Evolutionary conservation across 805 yeast species (phyloP), one percentile per base, ranked within the genome.

Genomic region (Lipomyces chichibuensis): DNA sequence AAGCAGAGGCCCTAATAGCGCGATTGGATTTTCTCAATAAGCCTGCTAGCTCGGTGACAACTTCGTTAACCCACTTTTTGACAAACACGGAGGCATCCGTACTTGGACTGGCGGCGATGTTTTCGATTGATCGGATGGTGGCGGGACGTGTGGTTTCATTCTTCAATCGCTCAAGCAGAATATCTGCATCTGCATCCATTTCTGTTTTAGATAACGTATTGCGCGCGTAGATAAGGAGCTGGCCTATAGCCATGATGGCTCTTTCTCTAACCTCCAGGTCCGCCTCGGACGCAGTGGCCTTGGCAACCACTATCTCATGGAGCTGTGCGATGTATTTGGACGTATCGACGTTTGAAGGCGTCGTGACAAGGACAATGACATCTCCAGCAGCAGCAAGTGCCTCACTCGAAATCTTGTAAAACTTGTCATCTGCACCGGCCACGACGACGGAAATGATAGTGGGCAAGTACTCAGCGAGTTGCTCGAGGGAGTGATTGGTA

Each of bases 241-340:
- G 62, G 13, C 79, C 78, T 13, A 80, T 55, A 2, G 75, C 76
- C 52, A 70, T 71, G 20, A 80, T 75, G 0, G 83, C 80, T n/a
- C 70, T 68, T 54, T 77, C 80, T 65, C 83, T 74, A 5, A 80
- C 71, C 46, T 79, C 82, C 64, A 79, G 74, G 55, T 77, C 82
- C 37, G 75, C 73, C 52, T 81, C 77, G 2, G 79, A 66, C 1
- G 78, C 74, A 0, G 74, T 63, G 4, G 80, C 82, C 51, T 77
- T 77, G 1, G 75, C 72, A 11, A 78, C 71, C 2, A 82, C 80
- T 37, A 80, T 72, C 7, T 65, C 58, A 70, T 71, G 72, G 66
- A 71, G 57, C 70, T 73, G 69, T 65, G 64, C 33, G 20, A 67
- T 52, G n/a, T 54, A 56, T 46, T 49, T 57, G 9, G 61, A 27